phyloP scores from a whole-genome alignment of 2,329 filamentous ascomycete genomes.

The Penicillium sp. region DNA sequence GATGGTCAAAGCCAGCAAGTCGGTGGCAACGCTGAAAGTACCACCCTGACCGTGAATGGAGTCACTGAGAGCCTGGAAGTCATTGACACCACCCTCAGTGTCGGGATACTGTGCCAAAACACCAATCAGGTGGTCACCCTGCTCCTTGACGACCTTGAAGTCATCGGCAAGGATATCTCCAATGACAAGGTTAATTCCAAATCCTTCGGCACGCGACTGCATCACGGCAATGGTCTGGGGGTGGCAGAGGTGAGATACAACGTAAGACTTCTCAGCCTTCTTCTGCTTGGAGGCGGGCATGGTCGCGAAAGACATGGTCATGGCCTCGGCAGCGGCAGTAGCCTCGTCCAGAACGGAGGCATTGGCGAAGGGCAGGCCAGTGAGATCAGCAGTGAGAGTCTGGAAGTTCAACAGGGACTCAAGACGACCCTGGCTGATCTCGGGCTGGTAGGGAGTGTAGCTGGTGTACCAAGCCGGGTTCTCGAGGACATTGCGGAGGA shows the following conservation, averaged over 20 bases:
- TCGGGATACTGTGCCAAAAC: slow-evolving; percentile 95
- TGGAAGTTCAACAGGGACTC: slow-evolving; percentile 95
- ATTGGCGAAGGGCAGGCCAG: slow-evolving; percentile 83
- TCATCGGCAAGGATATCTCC: slow-evolving; percentile 69
- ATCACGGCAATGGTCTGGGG: slow-evolving; percentile 84
- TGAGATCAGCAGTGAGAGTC: slow-evolving; percentile 86
- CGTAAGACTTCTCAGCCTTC: slow-evolving; percentile 73
- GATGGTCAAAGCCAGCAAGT: slow-evolving; percentile 81
- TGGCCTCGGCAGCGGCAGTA: slow-evolving; percentile 90
- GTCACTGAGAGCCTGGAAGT: slow-evolving; percentile 73
- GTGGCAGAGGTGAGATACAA: slow-evolving; percentile 80
- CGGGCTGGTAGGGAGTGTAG: slow-evolving; percentile 95
- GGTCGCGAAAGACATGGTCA: slow-evolving; percentile 85
- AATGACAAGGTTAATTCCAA: slow-evolving; percentile 76
- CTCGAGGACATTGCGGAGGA: slow-evolving; percentile 89
- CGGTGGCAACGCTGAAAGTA: slow-evolving; percentile 83
- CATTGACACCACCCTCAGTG: slow-evolving; percentile 75
- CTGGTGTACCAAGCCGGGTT: slow-evolving; percentile 97
- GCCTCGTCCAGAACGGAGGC: slow-evolving; percentile 88
- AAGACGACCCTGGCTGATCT: slow-evolving; percentile 92
- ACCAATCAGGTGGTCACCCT: slow-evolving; percentile 81
- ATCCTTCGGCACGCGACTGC: slow-evolving; percentile 82
- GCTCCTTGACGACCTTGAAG: slow-evolving; percentile 65
- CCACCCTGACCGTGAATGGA: slow-evolving; percentile 74
- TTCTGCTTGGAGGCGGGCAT: slow-evolving; percentile 71